Percentiles rank a stretch among this genome's conserved stretches.
Evolutionary conservation across 2,329 filamentous ascomycete species (phyloP).

Genomic region (Aspergillus ibericus): DNA sequence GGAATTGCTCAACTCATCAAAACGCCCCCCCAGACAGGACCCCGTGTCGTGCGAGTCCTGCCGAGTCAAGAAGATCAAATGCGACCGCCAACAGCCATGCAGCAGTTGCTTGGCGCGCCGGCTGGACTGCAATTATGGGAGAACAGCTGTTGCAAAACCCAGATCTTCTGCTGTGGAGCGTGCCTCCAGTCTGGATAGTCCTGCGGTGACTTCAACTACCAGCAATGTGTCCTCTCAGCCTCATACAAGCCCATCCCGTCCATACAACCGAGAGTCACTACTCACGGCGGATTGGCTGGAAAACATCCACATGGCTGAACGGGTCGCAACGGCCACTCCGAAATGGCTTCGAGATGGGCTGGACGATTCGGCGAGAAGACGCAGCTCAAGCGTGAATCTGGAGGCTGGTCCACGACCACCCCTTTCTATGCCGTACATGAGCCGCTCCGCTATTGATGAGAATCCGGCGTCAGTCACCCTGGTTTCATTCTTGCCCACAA

Average conservation of each 20-base stretch:
- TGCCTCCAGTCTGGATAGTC: neutral
- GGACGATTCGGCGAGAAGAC: constrained; percentile 5
- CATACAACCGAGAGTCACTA: constrained; percentile 19
- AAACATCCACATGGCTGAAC: constrained; percentile 31
- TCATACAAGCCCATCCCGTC: neutral
- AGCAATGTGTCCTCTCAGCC: neutral
- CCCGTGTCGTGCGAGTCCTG: constrained; percentile 44
- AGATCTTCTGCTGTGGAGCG: neutral
- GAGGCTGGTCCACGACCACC: neutral
- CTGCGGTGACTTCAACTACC: neutral
- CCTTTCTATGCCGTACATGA: neutral
- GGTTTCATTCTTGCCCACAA: constrained; percentile 26
- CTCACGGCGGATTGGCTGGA: constrained; percentile 31
- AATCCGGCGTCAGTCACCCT: constrained; percentile 25
- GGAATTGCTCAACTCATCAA: constrained; percentile 6
- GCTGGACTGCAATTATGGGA: constrained; percentile 28
- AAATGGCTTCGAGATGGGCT: constrained; percentile 20
- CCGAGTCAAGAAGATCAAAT: constrained; percentile 52
- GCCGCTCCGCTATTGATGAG: constrained; percentile 14
- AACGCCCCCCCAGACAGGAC: constrained; percentile 31
- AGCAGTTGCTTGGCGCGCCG: constrained; percentile 45
- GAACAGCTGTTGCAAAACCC: neutral
- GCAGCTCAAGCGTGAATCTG: neutral
- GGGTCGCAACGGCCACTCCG: constrained; percentile 25
- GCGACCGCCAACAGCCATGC: constrained; percentile 54